Percentiles rank a stretch among this genome's conserved stretches.
These are phyloP conservation scores for Nakazawaea anatomiae DNA, from an alignment of 805 yeast species.

Conservation along the genomic window DNA sequence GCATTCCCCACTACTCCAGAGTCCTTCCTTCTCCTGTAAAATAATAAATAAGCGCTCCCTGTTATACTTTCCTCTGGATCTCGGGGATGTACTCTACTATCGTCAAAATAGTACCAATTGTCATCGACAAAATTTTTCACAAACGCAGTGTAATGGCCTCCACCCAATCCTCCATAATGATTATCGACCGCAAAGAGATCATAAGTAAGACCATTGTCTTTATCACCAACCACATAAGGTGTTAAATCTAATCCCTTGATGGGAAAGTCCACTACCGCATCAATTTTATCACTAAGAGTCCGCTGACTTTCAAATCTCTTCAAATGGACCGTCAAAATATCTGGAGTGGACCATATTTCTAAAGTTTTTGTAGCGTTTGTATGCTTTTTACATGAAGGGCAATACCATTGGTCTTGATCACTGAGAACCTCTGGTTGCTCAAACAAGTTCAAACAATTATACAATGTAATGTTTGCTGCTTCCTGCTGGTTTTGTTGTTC, in stretches of 20 bases:
- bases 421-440: constrained; percentile 81
- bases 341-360: constrained; percentile 92
- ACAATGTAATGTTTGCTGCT: constrained; percentile 43
- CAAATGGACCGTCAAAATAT: constrained; percentile 80
- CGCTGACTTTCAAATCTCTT: constrained; percentile 84
- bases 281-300: constrained; percentile 85
- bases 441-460: constrained; percentile 71
- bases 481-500: constrained; percentile 19
- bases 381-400: constrained; percentile 85
- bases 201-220: constrained; percentile 38
- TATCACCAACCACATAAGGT: constrained; percentile 40
- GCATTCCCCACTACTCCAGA: constrained; percentile 33
- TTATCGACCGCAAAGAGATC: constrained; percentile 92
- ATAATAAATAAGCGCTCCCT: constrained; percentile 81
- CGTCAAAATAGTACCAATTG: constrained; percentile 89
- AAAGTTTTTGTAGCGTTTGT: constrained; percentile 87
- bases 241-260: constrained; percentile 73
- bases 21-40: constrained; percentile 55
- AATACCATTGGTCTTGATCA: constrained; percentile 88
- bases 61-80: constrained; percentile 57
- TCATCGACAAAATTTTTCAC: constrained; percentile 72
- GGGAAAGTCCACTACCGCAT: constrained; percentile 81
- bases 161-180: constrained; percentile 94
- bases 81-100: constrained; percentile 62
- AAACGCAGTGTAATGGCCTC: constrained; percentile 94